Evolutionary conservation across 1,284 basidiomycete species (phyloP).

Genomic region (Sanghuangporus sanghuang): DNA sequence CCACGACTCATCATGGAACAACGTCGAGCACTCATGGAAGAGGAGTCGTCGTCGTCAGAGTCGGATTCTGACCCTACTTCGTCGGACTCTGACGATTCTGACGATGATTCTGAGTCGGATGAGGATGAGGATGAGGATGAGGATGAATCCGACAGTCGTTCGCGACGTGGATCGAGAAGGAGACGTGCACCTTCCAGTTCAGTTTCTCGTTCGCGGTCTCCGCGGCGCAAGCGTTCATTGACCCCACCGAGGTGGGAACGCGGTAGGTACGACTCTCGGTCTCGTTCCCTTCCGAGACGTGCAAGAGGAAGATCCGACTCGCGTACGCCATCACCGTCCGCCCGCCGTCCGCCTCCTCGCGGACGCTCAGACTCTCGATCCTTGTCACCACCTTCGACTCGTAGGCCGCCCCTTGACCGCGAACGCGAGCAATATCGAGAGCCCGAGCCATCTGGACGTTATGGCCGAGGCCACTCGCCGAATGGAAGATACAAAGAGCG

Average conservation of each 20-base stretch:
- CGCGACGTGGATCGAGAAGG: background rate
- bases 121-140: slow-evolving; percentile 15
- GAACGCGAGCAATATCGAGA: background rate
- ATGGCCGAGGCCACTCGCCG: slow-evolving; percentile 21
- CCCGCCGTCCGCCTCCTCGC: background rate
- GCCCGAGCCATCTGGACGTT: background rate
- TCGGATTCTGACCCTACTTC: slow-evolving; percentile 35
- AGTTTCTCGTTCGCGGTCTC: background rate
- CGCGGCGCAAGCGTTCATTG: slow-evolving; percentile 11
- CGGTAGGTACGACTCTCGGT: background rate
- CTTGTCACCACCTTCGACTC: slow-evolving; percentile 19
- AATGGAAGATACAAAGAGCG: slow-evolving; percentile 28
- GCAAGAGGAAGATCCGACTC: slow-evolving; percentile 16
- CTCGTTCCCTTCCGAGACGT: slow-evolving; percentile 27
- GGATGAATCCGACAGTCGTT: slow-evolving; percentile 3
- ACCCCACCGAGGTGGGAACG: slow-evolving; percentile 5
- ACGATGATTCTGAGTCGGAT: slow-evolving; percentile 20
- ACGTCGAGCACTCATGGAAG: slow-evolving; percentile 77
- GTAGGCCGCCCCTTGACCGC: slow-evolving; percentile 16
- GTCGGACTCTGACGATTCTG: slow-evolving; percentile 33
- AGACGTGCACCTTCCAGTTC: slow-evolving; percentile 3
- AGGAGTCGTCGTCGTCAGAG: slow-evolving; percentile 55
- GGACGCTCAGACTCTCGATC: slow-evolving; percentile 12
- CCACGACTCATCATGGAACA: slow-evolving; percentile 91
- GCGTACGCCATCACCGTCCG: slow-evolving; percentile 19